These are phyloP conservation scores for Neurospora tetrasperma DNA, from an alignment of 495 filamentous ascomycete species.

Conservation along the genomic window DNA sequence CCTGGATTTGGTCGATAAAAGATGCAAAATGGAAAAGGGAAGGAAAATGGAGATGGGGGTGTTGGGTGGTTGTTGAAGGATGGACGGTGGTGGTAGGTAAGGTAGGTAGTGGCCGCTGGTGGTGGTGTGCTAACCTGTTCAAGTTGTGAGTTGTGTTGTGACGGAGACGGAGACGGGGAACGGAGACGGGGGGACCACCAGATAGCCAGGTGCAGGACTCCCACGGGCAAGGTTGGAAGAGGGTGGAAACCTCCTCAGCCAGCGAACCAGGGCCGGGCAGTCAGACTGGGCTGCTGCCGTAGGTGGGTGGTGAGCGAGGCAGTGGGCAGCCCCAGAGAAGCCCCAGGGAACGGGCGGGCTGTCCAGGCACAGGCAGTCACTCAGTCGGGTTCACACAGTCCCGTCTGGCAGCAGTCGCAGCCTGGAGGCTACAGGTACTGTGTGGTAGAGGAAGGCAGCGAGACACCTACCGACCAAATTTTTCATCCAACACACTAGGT, in stretches of 20 bases:
- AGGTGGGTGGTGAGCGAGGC: too few species aligned
- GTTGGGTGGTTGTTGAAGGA: slow-evolving; percentile 1
- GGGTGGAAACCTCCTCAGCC: neutral
- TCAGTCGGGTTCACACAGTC: neutral
- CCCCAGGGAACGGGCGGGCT: too few species aligned
- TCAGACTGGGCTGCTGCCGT: neutral
- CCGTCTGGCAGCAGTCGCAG: neutral
- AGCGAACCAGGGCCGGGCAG: neutral
- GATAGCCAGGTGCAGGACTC: slow-evolving; percentile 1
- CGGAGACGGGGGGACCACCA: neutral
- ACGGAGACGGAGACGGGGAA: neutral
- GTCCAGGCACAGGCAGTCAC: neutral
- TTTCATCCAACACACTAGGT: too few species aligned
- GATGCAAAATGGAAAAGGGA: slow-evolving; percentile 1
- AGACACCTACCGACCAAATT: too few species aligned
- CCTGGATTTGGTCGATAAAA: neutral
- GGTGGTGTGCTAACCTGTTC: neutral
- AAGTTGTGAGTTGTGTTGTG: neutral
- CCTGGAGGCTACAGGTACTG: neutral
- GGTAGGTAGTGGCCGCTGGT: neutral
- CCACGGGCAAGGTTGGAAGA: neutral
- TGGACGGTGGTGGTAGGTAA: neutral
- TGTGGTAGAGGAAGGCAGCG: too few species aligned
- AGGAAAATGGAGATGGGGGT: neutral
- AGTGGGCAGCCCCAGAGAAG: neutral